These are phyloP conservation scores for Didymella segeticola DNA, from an alignment of 2,329 filamentous ascomycete genomes.

Conservation along the genomic window DNA sequence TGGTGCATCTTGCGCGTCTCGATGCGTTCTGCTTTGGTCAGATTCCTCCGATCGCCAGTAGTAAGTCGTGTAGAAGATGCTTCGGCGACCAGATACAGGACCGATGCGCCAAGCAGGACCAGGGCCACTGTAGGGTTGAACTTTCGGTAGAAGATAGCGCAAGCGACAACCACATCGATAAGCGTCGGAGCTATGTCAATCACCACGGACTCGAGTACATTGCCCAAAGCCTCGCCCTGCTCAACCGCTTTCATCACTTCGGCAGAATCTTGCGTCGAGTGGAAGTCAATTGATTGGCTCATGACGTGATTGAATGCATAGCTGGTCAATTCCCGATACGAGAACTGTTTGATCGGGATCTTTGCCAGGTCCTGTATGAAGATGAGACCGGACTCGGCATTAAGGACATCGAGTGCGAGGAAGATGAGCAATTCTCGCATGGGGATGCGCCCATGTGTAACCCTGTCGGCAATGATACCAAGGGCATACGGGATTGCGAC, in stretches of 20 bases:
- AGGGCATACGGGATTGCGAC: constrained; percentile 77
- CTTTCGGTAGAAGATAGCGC: constrained; percentile 7
- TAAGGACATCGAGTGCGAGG: constrained; percentile 54
- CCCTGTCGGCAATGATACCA: constrained; percentile 74
- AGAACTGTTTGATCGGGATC: constrained; percentile 58
- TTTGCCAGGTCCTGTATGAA: constrained; percentile 59
- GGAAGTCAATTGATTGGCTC: constrained; percentile 70
- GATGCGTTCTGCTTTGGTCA: constrained; percentile 8
- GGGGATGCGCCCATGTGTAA: constrained; percentile 57
- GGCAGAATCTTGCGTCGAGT: constrained; percentile 70
- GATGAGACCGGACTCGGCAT: constrained; percentile 51
- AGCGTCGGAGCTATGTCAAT: constrained; percentile 67
- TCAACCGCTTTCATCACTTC: constrained; percentile 67
- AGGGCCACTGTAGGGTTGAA: constrained; percentile 3
- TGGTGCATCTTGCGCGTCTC: constrained; percentile 19
- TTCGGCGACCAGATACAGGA: constrained; percentile 7
- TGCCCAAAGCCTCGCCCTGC: constrained; percentile 61
- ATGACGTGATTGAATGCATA: constrained; percentile 68
- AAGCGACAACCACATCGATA: constrained; percentile 58
- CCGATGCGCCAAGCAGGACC: constrained; percentile 1
- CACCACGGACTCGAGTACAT: constrained; percentile 62
- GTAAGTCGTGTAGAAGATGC: constrained; percentile 1
- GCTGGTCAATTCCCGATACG: constrained; percentile 9
- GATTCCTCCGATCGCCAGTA: constrained; percentile 1
- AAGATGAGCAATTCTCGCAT: constrained; percentile 59